These are phyloP conservation scores for Prunus campanulata DNA, from an alignment of 306 rosid genomes.

Conservation along the genomic window DNA sequence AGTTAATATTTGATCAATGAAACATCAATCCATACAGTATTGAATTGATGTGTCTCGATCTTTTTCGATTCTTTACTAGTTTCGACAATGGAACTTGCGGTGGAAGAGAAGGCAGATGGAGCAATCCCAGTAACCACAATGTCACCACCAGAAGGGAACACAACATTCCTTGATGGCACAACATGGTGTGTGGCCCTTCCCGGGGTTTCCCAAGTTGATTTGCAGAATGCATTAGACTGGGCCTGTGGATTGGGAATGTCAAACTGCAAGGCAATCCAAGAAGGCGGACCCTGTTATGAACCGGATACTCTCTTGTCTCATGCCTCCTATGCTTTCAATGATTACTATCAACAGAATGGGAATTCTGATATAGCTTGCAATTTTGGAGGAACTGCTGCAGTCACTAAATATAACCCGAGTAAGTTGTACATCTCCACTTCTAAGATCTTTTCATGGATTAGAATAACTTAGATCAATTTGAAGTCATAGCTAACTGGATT, in stretches of 20 bases:
- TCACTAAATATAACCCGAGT: constrained; percentile 62
- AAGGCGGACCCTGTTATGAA: constrained; percentile 58
- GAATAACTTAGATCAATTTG: not conserved
- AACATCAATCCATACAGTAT: not conserved
- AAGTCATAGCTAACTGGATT: not conserved
- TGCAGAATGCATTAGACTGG: constrained; percentile 95
- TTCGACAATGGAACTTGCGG: constrained; percentile 32
- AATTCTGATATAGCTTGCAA: constrained; percentile 96
- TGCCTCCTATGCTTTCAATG: constrained; percentile 91
- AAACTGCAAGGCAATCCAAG: constrained; percentile 63
- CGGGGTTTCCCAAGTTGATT: constrained; percentile 70
- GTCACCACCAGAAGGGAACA: constrained; percentile 94
- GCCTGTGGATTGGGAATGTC: constrained; percentile 88
- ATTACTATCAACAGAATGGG: constrained; percentile 74
- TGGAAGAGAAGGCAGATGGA: constrained; percentile 63
- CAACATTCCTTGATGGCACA: constrained; percentile 80
- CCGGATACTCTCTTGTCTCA: constrained; percentile 83
- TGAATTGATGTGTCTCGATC: not conserved
- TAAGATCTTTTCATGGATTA: not conserved
- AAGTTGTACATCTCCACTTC: not conserved
- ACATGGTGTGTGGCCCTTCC: constrained; percentile 91
- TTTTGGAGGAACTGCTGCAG: constrained; percentile 82
- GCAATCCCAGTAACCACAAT: constrained; percentile 46
- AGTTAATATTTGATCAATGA: not conserved
- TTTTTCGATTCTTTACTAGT: constrained; percentile 25